phyloP scores from a whole-genome alignment of 2,329 filamentous ascomycete species.

The Moelleriella libera region DNA sequence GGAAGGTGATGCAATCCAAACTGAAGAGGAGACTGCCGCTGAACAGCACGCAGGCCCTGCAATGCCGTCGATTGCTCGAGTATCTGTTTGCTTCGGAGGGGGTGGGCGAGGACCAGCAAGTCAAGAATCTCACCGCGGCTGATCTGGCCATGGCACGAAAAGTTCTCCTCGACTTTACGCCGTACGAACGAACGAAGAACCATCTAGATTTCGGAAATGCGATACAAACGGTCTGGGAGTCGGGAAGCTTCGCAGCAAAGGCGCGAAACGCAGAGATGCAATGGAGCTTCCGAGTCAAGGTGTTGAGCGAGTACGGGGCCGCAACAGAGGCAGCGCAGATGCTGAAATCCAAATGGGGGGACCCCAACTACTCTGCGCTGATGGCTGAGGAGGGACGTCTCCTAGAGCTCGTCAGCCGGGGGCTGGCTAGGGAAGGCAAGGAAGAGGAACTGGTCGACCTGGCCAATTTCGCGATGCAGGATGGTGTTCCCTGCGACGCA shows the following conservation, averaged over 20 bases:
- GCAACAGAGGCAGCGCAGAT: constrained; percentile 36
- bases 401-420: constrained; percentile 24
- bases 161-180: constrained; percentile 24
- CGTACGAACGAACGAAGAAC: constrained; percentile 26
- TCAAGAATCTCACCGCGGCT: constrained; percentile 18
- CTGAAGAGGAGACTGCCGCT: constrained; percentile 30
- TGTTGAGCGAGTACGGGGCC: constrained; percentile 39
- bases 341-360: constrained; percentile 19
- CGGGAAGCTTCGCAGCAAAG: constrained; percentile 9
- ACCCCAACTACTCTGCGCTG: constrained; percentile 8
- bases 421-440: constrained; percentile 46
- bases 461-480: constrained; percentile 33
- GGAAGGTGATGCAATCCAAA: constrained; percentile 47
- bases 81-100: constrained; percentile 29
- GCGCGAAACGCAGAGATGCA: constrained; percentile 8
- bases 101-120: constrained; percentile 9
- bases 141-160: constrained; percentile 31
- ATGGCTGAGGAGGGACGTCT: constrained; percentile 10
- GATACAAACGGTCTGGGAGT: constrained; percentile 21
- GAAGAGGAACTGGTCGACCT: constrained; percentile 44
- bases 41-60: constrained; percentile 51
- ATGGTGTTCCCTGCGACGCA: constrained; percentile 28
- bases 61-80: constrained; percentile 40
- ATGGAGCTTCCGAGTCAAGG: constrained; percentile 18
- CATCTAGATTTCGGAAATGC: constrained; percentile 33